A percentile compares a stretch with the other conserved stretches of the same genome.
These are phyloP conservation scores for Aspergillus avenaceus DNA, from an alignment of 495 filamentous ascomycete genomes.

Conservation along the genomic window DNA sequence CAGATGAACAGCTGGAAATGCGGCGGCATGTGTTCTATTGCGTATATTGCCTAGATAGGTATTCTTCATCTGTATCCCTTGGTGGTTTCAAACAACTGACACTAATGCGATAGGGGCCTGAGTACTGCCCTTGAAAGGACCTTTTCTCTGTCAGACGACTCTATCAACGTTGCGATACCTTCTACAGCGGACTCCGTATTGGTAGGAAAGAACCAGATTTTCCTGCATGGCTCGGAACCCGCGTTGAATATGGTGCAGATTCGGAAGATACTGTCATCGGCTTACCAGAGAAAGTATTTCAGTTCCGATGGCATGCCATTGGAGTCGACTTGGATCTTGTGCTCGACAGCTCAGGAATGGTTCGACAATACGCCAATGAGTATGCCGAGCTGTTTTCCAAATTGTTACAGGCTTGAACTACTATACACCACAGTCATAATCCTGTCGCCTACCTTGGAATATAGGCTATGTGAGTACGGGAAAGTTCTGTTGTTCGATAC, in stretches of 20 bases:
- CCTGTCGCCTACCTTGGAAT: constrained; percentile 66
- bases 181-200: constrained; percentile 29
- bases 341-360: constrained; percentile 63
- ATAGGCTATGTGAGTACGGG: constrained; percentile 60
- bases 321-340: constrained; percentile 59
- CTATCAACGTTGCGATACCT: constrained; percentile 65
- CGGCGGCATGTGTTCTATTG: constrained; percentile 80
- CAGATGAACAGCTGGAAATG: constrained; percentile 63
- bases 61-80: constrained; percentile 11
- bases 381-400: constrained; percentile 54
- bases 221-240: constrained; percentile 45
- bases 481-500: constrained; percentile 78
- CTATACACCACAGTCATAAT: constrained; percentile 83
- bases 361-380: constrained; percentile 54
- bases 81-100: constrained; percentile 3
- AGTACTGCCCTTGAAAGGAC: constrained; percentile 74
- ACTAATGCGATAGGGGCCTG: constrained; percentile 54
- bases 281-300: constrained; percentile 80
- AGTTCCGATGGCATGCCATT: constrained; percentile 55
- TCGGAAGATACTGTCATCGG: constrained; percentile 70
- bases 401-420: constrained; percentile 74
- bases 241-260: constrained; percentile 68
- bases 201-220: constrained; percentile 38
- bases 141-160: constrained; percentile 89
- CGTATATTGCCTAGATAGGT: constrained; percentile 84